Evolutionary conservation across 176 grass and related monocot genomes (phyloP), one percentile per base, ranked within the genome.

Genomic region (Dactylis glomerata): DNA sequence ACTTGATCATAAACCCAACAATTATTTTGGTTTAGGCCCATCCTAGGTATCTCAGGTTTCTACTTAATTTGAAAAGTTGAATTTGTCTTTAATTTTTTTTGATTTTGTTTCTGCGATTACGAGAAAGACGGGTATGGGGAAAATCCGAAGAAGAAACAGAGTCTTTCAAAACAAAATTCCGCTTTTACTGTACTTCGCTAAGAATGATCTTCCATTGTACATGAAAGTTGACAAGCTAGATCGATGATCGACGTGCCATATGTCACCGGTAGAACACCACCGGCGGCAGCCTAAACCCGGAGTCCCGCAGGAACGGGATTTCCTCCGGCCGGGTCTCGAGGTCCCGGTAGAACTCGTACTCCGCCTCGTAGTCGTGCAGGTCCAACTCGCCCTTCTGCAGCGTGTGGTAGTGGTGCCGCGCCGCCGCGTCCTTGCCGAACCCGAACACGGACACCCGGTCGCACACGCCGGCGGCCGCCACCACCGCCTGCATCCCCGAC

Each of bases 401-500:
- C 23, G 91, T 90, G 68, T 88, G 85, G 77, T 93, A 90, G 72
- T 93, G 81, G 81, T 93, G 91, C 36, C 73, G 82, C 22, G 73
- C 72, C 75, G 82, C 61, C 11, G 74, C n/a, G 55, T 82, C 68
- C 87, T 93, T 93, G 67, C 91, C 91, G 54, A 93, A 93, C 40
- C 88, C 92, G 46, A 94, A 91, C 47, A 94, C 69, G 32, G 86
- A 85, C 26, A 94, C 92, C 36, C 61, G 46, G 10, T 97, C 91
- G 81, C 92, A 97, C 55, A 91, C 69, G 13, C 86, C 90, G 5
- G 92, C 24, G 11, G 92, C 95, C 3, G 87, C 69, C 77, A 94
- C 75, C 68, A 92, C 92, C 7, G 90, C 92, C 77, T 97, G 92
- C 86, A 97, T 26, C 16, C 95, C 95, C 10, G 95, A 97, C 24